Evolutionary conservation across 305 asterid genomes (phyloP).

Genomic region (Fraxinus velutina): DNA sequence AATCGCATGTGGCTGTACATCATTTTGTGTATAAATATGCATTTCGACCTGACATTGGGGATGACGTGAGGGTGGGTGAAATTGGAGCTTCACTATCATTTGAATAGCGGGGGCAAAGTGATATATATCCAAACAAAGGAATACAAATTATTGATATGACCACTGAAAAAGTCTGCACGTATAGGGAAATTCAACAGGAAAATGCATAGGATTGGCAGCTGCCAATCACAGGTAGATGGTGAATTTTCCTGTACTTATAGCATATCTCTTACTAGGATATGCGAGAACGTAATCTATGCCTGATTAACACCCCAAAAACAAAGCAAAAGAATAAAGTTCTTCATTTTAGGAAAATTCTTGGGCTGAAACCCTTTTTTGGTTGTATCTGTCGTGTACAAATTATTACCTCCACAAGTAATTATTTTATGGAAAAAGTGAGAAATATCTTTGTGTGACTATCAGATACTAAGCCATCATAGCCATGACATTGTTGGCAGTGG

Average conservation of each 20-base stretch:
- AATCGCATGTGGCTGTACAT: background rate
- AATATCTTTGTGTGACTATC: background rate
- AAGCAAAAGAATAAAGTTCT: background rate
- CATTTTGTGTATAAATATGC: background rate
- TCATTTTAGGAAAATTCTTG: background rate
- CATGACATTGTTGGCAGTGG: slow-evolving; percentile 3
- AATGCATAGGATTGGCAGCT: too few relatives aligned
- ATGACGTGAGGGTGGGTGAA: background rate
- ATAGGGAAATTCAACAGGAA: too few relatives aligned
- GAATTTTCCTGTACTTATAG: too few relatives aligned
- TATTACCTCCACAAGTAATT: background rate
- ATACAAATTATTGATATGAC: too few relatives aligned
- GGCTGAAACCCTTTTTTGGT: background rate
- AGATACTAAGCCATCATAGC: background rate
- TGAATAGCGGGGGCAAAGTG: background rate
- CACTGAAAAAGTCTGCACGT: too few relatives aligned
- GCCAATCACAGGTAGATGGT: too few relatives aligned
- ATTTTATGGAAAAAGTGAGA: background rate
- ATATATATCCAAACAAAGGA: too few relatives aligned
- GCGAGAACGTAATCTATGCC: background rate
- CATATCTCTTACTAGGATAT: background rate
- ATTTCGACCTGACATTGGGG: background rate
- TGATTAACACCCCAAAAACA: background rate
- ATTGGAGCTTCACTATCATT: background rate
- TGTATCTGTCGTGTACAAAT: background rate